A percentile compares a stretch with the other conserved stretches of the same genome.
Evolutionary conservation across 192 early-diverging fungal genomes (phyloP).

Genomic region (Spizellomyces punctatus): DNA sequence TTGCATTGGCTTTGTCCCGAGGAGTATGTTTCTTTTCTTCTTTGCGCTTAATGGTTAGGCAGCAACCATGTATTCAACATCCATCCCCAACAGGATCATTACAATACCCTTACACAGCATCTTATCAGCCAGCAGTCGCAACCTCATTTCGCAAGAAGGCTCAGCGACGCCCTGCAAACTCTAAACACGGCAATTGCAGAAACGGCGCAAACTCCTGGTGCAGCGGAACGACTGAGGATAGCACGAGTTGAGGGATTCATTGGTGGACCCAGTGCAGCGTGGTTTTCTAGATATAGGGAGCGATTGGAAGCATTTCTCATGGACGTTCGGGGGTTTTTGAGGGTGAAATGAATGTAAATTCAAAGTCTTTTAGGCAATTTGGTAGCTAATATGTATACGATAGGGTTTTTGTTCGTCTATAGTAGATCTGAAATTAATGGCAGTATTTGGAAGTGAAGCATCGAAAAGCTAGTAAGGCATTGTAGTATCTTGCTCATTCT

Average conservation of each 20-base stretch:
- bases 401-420: neutral
- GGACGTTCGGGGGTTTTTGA: constrained; percentile 67
- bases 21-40: constrained; percentile 31
- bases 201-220: constrained; percentile 18
- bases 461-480: no score
- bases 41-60: neutral
- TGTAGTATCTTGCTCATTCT: no score
- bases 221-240: constrained; percentile 31
- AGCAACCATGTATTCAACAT: neutral
- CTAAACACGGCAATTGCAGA: constrained; percentile 46
- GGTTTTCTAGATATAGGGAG: constrained; percentile 44
- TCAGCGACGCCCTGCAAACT: constrained; percentile 49
- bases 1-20: constrained; percentile 58
- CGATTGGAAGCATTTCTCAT: constrained; percentile 59
- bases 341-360: constrained; percentile 52
- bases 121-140: constrained; percentile 54
- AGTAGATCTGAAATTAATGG: no score
- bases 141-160: constrained; percentile 39
- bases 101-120: constrained; percentile 53
- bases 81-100: constrained; percentile 35
- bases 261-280: constrained; percentile 25
- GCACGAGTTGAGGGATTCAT: constrained; percentile 28
- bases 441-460: no score
- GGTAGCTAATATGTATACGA: neutral
- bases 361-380: neutral